Base-by-base conservation (phyloP, 2,329 filamentous ascomycete genomes). In the Arthroderma sp. region DNA sequence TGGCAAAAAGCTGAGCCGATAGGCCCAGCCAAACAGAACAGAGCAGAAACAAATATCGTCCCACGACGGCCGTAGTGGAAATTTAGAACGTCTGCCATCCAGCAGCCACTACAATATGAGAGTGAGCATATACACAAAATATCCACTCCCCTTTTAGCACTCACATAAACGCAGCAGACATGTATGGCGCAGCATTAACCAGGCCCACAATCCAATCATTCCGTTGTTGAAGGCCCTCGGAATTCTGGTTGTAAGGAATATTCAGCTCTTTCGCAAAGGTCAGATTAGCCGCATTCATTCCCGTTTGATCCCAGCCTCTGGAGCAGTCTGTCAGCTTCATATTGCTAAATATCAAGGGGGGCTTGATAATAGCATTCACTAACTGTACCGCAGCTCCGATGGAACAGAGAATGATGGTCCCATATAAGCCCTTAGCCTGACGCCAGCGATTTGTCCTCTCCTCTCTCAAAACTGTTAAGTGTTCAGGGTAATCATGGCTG, bases 1-100 rank as follows among this genome's bases (percentile, higher is more conserved):
- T 80, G 75, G 6, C 70, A 69, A 10, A 76, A 53, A 0, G 71
- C 82, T 43, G 74, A 78, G n/a, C 79, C 81, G 49, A 87, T 76
- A 1, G 81, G 77, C 1, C 81, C 71, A 57, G 82, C 71, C 29
- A 85, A 65, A 56, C 75, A 81, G 57, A 83, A 79, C 52, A 80
- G 62, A 8, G 74, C 76, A 5, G 72, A 71, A 38, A 80, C 57
- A 55, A 81, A 82, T 48, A 83, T 83, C 38, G 75, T 73, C 7
- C 78, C 76, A 42, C 78, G 73, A 34, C 79, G 76, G 33, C 77
- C 78, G 29, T 78, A 52, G 7, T 62, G 62, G 36, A 73, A 62
- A 53, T 83, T 83, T 8, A 77, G 52, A 1, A 78, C 77, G 49
- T 84, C 80, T 0, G 78, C 80, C 9, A 81, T 61, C 80, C 79